Evolutionary conservation across 169 alveolate species (phyloP).

Genomic region (Plasmodium gaboni): DNA sequence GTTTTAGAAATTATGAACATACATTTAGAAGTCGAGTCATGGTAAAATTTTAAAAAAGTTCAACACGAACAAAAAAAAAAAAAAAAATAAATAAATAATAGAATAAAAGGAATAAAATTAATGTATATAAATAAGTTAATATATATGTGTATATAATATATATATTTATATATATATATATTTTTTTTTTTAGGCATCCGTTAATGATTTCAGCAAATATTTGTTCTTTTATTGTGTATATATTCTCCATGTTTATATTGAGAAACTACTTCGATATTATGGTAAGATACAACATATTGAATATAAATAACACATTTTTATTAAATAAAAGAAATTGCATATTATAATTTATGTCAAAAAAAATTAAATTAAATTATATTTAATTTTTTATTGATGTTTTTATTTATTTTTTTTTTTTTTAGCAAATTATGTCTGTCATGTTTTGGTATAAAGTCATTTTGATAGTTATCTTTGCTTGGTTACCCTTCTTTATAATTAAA

Average conservation of each 20-base stretch:
- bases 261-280: constrained; percentile 92
- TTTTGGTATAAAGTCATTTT: constrained; percentile 92
- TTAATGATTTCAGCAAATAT: constrained; percentile 87
- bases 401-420: constrained; percentile 2
- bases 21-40: constrained; percentile 93
- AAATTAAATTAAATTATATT: too few relatives aligned
- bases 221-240: constrained; percentile 87
- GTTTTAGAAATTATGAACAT: constrained; percentile 95
- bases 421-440: constrained; percentile 88
- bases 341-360: neutral
- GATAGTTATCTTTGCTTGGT: constrained; percentile 94
- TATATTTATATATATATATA: constrained; percentile 10
- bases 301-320: neutral
- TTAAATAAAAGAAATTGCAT: neutral
- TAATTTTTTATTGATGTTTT: neutral
- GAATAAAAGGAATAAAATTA: neutral
- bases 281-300: neutral
- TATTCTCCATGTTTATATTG: constrained; percentile 90
- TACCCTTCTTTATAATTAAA: constrained; percentile 91
- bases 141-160: neutral
- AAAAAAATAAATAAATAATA: neutral
- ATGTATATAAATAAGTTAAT: neutral
- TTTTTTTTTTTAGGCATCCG: constrained; percentile 85
- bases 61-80: neutral
- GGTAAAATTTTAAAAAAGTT: constrained; percentile 80